Conservation (phyloP, 2,329 filamentous ascomycete genomes). For the Paecilomyces dactylethromorphus region DNA sequence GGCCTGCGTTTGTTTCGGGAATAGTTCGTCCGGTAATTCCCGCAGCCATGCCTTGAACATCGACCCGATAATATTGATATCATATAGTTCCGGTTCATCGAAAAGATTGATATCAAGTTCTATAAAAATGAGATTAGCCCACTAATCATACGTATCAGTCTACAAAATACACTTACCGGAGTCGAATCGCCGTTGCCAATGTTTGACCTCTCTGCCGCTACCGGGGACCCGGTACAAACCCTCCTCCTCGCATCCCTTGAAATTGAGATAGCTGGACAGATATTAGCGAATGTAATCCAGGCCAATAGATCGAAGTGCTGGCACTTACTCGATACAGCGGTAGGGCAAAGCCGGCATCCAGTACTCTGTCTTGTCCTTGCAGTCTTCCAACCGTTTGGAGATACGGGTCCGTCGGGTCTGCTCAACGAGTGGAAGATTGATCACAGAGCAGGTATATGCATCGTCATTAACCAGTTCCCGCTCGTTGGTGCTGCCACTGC, state of each 20-base stretch:
- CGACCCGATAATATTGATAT: slow-evolving; percentile 93
- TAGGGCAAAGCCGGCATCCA: slow-evolving; percentile 98
- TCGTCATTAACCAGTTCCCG: slow-evolving; percentile 69
- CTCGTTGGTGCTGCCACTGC: slow-evolving; percentile 63
- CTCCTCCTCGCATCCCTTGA: slow-evolving; percentile 88
- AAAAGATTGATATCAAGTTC: slow-evolving; percentile 88
- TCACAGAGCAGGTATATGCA: slow-evolving; percentile 75
- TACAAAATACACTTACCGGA: slow-evolving; percentile 50
- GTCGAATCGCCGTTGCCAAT: slow-evolving; percentile 89
- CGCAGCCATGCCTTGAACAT: slow-evolving; percentile 96
- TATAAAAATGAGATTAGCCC: slow-evolving; percentile 25
- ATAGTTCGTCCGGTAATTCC: slow-evolving; percentile 87
- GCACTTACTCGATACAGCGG: slow-evolving; percentile 75
- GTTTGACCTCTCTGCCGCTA: slow-evolving; percentile 82
- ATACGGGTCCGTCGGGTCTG: slow-evolving; percentile 89
- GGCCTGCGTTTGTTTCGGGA: slow-evolving; percentile 77
- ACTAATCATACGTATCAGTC: background rate
- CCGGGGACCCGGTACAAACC: slow-evolving; percentile 89
- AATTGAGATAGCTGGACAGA: slow-evolving; percentile 67
- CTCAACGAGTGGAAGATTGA: slow-evolving; percentile 78
- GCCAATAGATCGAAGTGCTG: background rate
- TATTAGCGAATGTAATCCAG: slow-evolving; percentile 3
- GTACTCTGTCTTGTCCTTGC: slow-evolving; percentile 91
- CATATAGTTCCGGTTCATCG: slow-evolving; percentile 78
- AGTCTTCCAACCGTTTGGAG: slow-evolving; percentile 79